Evolutionary conservation across 495 filamentous ascomycete species (phyloP), one percentile per base, ranked within the genome.

Genomic region (Neurospora tetraspora): DNA sequence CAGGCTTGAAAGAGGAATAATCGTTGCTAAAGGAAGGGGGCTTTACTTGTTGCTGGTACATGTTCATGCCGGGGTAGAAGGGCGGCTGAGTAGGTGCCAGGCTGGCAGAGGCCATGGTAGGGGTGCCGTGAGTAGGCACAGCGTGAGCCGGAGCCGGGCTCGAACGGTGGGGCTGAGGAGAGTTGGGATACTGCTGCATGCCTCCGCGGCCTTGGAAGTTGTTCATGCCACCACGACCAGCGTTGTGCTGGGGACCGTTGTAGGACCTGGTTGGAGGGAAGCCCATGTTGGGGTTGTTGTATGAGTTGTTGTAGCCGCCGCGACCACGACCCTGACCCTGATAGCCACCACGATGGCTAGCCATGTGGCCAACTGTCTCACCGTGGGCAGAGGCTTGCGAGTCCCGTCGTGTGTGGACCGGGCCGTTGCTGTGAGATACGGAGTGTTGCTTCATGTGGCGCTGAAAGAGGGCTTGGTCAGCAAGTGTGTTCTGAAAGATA

Each of bases 381-480:
- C 89, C 90, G 78, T 94, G 91, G 68, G 89, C 86, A 14, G 92
- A 93, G 80, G 93, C 91, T 5, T 92, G 91, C 20, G 94, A 97
- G 77, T 94, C 91, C 76, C 92, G 90, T 69, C 94, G 90, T 70
- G 92, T 84, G 79, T 97, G 94, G 76, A 92, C 85, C 68, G 88
- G 87, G 59, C 86, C 83, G 71, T 86, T 84, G 53, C 86, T 85
- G 78, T 93, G 90, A 2, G 81, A 79, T 2, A 81, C 73, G 2
- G 82, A 81, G 69, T 83, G 80, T 69, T 86, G 83, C 78, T 89
- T 87, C 75, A 84, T 83, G 71, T 88, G 87, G 77, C 89, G 86
- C 84, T 89, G 77, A 59, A 73, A 77, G 72, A 76, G 31, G 16
- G 23, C 31, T 74, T 75, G 70, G 75, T 85, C 72, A 83, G 83